A percentile compares a stretch with the other conserved stretches of the same genome.
Conservation (phyloP, 2,329 filamentous ascomycete genomes). For the Aspergillus quadricinctus region DNA sequence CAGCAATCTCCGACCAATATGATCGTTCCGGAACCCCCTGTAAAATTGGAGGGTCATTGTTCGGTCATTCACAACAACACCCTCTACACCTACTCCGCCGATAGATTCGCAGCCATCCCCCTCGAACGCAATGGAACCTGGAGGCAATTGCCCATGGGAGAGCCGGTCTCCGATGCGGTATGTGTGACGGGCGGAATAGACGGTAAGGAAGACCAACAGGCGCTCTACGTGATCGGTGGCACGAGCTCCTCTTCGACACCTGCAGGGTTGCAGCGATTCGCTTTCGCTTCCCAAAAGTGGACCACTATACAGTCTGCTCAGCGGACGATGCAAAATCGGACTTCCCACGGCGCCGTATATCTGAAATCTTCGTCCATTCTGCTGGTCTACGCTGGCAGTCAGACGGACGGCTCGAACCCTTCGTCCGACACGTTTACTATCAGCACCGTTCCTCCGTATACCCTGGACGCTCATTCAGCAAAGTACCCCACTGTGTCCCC, state of each 20-base stretch:
- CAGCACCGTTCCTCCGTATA: slow-evolving; percentile 60
- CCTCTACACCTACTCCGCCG: slow-evolving; percentile 75
- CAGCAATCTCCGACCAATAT: slow-evolving; percentile 44
- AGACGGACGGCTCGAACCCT: slow-evolving; percentile 52
- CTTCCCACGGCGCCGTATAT: slow-evolving; percentile 72
- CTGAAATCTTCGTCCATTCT: slow-evolving; percentile 67
- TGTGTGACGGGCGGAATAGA: slow-evolving; percentile 68
- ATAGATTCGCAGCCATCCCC: slow-evolving; percentile 69
- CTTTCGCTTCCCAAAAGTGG: slow-evolving; percentile 56
- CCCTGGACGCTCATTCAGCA: slow-evolving; percentile 56
- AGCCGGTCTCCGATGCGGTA: slow-evolving; percentile 66
- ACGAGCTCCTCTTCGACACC: slow-evolving; percentile 57
- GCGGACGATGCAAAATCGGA: slow-evolving; percentile 61
- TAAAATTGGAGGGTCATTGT: slow-evolving; percentile 71
- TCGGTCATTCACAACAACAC: slow-evolving; percentile 75
- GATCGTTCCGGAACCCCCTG: slow-evolving; percentile 66
- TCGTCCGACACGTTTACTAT: slow-evolving; percentile 76
- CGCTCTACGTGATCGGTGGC: slow-evolving; percentile 79
- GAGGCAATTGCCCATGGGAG: slow-evolving; percentile 61
- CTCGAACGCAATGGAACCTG: slow-evolving; percentile 68
- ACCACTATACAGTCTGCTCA: slow-evolving; percentile 49
- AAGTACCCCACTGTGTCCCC: slow-evolving; percentile 61
- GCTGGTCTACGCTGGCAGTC: slow-evolving; percentile 73
- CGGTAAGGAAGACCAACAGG: slow-evolving; percentile 55
- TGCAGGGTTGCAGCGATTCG: slow-evolving; percentile 68